Conservation (phyloP, 2,329 filamentous ascomycete species). For the Claviceps sorghi region DNA sequence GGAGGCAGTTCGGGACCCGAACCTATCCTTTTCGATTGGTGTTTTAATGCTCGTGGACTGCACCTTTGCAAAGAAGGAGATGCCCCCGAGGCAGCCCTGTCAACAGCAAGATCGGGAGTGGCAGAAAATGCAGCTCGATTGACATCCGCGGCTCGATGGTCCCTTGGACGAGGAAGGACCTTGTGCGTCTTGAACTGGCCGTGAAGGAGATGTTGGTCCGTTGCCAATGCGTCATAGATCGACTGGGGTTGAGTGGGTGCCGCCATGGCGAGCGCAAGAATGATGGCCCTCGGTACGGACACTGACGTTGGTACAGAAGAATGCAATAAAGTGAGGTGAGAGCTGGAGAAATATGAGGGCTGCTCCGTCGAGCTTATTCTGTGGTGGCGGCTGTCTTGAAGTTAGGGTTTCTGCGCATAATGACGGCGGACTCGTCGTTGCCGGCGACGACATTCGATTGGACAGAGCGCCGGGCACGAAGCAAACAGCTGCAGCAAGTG, state of each 20-base stretch:
- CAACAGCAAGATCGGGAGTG: constrained; percentile 14
- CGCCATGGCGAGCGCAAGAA: constrained; percentile 19
- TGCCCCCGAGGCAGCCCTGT: constrained; percentile 9
- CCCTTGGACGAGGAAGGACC: constrained; percentile 23
- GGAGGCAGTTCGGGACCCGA: constrained; percentile 40
- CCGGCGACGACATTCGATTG: constrained; percentile 10
- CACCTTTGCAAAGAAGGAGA: constrained; percentile 10
- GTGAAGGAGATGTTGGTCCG: constrained; percentile 15
- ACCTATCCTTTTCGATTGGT: constrained; percentile 26
- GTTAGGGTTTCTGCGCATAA: constrained; percentile 9
- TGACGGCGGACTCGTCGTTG: constrained; percentile 5
- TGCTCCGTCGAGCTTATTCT: constrained; percentile 3
- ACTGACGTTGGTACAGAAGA: constrained; percentile 10
- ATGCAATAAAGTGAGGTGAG: not conserved
- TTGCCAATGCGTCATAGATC: constrained; percentile 13
- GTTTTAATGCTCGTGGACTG: constrained; percentile 26
- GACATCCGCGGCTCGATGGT: constrained; percentile 13
- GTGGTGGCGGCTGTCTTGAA: constrained; percentile 9
- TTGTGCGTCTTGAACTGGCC: constrained; percentile 34
- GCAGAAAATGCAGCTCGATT: constrained; percentile 12
- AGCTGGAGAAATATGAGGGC: not conserved
- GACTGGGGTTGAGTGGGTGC: constrained; percentile 15
- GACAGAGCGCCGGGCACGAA: constrained; percentile 1
- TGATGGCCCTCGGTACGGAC: constrained; percentile 12
- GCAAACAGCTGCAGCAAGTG: constrained; percentile 1